Base-by-base conservation (phyloP, 2,329 filamentous ascomycete species). In the Xylaria sp. region DNA sequence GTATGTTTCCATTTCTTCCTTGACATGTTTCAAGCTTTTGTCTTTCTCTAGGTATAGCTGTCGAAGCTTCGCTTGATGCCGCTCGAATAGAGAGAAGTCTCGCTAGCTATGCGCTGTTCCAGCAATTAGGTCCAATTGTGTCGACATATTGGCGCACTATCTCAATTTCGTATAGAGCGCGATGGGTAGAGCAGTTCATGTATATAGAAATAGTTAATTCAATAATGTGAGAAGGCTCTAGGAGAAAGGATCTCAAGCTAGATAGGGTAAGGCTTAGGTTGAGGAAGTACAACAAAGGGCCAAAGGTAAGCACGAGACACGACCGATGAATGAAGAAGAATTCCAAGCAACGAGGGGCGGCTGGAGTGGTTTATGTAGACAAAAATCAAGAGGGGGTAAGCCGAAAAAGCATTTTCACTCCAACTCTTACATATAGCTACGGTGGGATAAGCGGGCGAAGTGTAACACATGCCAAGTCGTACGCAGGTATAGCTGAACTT, bases 11-110 rank as follows among this genome's bases (percentile, higher is more conserved):
- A 66, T 66, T n/a, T 53, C 63, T 37, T 5, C 9, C 55, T 65
- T 65, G n/a, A 65, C 63, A 1, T 48, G 5, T 55, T 2, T n/a
- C n/a, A 54, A 47, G 47, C 55, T 54, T 48, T 57, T 57, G n/a
- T 50, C 37, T 21, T 66, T 12, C 16, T 50, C 48, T 5, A 66
- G 32, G 35, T 51, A 66, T 3, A 51, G 42, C 42, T 63, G 27
- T 58, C 32, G 29, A 23, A 66, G 16, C 23, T 58, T 25, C 1
- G 44, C 57, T 32, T 13, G 29, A 18, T 63, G 29, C 10, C 58
- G 5, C 5, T 53, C 23, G 13, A 66, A 63, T 12, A 58, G 10
- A 21, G 29, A 35, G 32, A 66, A 63, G n/a, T 66, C 48, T 23
- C 4, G 13, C 16, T 60, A 16, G 18, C 18, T 18, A 16, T 27